Evolutionary conservation across 768 basidiomycete species (phyloP), one percentile per base, ranked within the genome.

Genomic region (Mycena albidolilacea): DNA sequence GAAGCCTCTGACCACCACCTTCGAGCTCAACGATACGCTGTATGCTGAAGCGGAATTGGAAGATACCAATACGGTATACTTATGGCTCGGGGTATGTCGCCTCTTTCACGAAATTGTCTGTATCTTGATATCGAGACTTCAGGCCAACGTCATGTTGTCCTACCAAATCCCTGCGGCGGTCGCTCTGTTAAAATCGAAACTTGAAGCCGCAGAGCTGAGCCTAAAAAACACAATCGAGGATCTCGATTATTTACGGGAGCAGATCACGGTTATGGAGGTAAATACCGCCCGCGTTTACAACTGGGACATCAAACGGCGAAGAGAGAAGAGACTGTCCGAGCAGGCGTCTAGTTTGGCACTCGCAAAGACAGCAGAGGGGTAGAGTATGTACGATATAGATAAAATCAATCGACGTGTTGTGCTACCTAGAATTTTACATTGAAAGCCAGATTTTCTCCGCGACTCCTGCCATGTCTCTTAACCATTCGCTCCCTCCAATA

Each of bases 121-220:
- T 43, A 9, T 59, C 46, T 41, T 37, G 12, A 52, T n/a, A 21
- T 14, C 44, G 37, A 62, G 11, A 57, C 19, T 19, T 11, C 75
- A 99, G 97, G 98, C 98, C 8, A 98, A 98, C 75, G 96, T 97
- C 2, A 98, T 99, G 97, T 86, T 99, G 2, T 95, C 96, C 0
- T 99, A 99, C 85, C 93, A 93, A 73, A 84, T 97, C 35, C 87
- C 90, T 1, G 90, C 90, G 17, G 98, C 98, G 2, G 88, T 93
- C 68, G 80, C 87, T 1, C 88, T 99, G 9, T 85, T 99, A 0
- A 82, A 87, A 67, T 88, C 90, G 35, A 98, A 98, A 82, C 89
- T 97, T 38, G 82, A 85, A 0, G 86, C 88, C 0, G 97, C 97
- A 0, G 89, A 95, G 78, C 83, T 83, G 14, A 90, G 86, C 68